Base-by-base conservation (phyloP, 2,329 filamentous ascomycete genomes). In the Botrytis medusae region DNA sequence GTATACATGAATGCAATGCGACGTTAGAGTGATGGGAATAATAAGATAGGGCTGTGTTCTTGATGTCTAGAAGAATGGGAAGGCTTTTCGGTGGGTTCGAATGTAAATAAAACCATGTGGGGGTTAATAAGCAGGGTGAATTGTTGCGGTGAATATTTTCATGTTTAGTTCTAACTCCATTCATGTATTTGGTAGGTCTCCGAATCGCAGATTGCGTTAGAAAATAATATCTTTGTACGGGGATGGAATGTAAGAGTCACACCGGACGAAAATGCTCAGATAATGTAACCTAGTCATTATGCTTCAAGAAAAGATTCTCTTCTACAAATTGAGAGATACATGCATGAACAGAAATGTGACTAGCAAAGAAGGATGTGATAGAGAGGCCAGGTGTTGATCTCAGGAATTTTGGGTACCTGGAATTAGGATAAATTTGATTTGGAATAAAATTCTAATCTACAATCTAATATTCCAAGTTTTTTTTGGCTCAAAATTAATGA, bases 21-120 rank as follows among this genome's bases (percentile, higher is more conserved):
- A 67, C 4, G 8, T 4, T 34, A 48, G 1, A 16, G 9, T 51
- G 63, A 25, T 37, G 20, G 62, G 12, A 65, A 48, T 40, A 18
- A 44, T 64, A 22, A 44, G 34, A 42, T 57, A 68, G 34, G 64
- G 64, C 64, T 68, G 64, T 57, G 64, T 40, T 54, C 25, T 54
- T 54, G 14, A 32, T 37, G 37, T 29, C n/a, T 32, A 22, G 22
- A 54, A 22, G 18, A 18, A 54, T 42, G 34, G 40, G 32, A 67
- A 40, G 34, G 20, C 22, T 22, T 20, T 57, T 48, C 34, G 48
- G 29, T 42, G 48, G 34, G 25, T 57, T 42, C 48, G 65, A 48
- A 68, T 68, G 37, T 57, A 57, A 25, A 6, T 25, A 61, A 40
- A 18, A 68, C 57, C 25, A 57, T 32, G 46, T 57, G 48, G 65